These are phyloP conservation scores for Centella asiatica DNA, from an alignment of 129 eudicot species.

Conservation along the genomic window DNA sequence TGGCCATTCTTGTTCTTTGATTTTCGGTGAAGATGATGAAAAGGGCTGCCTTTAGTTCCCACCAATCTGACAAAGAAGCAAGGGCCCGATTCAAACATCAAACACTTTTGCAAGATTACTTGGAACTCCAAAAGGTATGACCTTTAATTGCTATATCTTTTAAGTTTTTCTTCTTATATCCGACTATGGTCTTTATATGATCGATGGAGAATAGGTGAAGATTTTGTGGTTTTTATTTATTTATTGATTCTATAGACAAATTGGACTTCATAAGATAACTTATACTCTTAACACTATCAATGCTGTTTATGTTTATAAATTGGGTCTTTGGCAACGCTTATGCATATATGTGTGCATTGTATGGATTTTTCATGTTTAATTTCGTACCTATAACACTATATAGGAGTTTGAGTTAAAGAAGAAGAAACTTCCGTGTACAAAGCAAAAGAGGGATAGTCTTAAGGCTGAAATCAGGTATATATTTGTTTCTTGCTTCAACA, in stretches of 20 bases:
- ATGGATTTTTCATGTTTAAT: not conserved
- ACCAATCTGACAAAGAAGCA: slow-evolving; percentile 21
- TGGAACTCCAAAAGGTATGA: slow-evolving; percentile 45
- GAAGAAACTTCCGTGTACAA: slow-evolving; percentile 35
- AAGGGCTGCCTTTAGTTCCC: slow-evolving; percentile 23
- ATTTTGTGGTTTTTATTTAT: too few relatives aligned
- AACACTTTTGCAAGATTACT: slow-evolving; percentile 31
- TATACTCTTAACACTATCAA: too few relatives aligned
- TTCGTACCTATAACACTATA: not conserved
- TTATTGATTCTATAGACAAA: too few relatives aligned
- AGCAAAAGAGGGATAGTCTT: slow-evolving; percentile 26
- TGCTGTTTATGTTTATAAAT: not conserved
- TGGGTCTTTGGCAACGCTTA: not conserved
- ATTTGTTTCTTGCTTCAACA: not conserved
- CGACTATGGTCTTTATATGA: too few relatives aligned
- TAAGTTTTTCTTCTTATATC: not conserved
- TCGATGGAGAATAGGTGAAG: too few relatives aligned
- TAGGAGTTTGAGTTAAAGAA: slow-evolving; percentile 42
- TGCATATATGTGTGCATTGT: too few relatives aligned
- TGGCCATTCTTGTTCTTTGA: slow-evolving; percentile 6
- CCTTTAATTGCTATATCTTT: not conserved
- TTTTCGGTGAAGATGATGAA: slow-evolving; percentile 22
- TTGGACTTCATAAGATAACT: too few relatives aligned
- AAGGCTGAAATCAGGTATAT: slow-evolving; percentile 34
- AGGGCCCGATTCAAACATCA: slow-evolving; percentile 24